Evolutionary conservation across 305 asterid species (phyloP).

Genomic region (Solanum aculeatissimum): DNA sequence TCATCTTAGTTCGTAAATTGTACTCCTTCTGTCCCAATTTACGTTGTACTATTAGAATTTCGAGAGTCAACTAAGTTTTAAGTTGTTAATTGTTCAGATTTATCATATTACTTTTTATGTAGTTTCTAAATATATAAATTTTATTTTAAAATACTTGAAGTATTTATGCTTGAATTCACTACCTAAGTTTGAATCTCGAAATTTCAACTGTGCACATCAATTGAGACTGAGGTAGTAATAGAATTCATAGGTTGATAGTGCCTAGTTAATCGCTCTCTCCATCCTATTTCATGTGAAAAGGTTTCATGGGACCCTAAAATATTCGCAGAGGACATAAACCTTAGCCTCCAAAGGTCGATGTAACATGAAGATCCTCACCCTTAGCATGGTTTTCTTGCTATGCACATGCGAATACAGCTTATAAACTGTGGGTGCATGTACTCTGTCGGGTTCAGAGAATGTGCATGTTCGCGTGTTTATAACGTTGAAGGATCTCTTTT

Average conservation of each 20-base stretch:
- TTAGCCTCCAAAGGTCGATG: no score
- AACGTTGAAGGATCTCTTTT: background rate
- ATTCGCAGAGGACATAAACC: no score
- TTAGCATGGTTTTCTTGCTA: background rate
- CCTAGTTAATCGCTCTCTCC: background rate
- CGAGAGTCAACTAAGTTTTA: no score
- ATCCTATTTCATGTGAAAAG: background rate
- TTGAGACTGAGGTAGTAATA: background rate
- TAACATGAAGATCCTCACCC: no score
- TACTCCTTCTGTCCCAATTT: no score
- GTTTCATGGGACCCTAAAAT: background rate
- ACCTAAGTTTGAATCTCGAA: background rate
- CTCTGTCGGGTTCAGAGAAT: background rate
- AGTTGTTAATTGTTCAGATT: no score
- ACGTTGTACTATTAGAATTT: no score
- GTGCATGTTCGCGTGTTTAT: background rate
- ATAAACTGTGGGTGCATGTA: background rate
- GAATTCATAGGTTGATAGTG: background rate
- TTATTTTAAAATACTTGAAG: background rate
- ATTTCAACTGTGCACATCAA: background rate
- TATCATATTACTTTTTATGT: no score
- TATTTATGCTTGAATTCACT: background rate
- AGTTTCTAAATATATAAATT: no score
- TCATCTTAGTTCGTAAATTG: background rate
- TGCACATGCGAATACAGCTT: background rate